Base-by-base conservation (phyloP, 2,329 filamentous ascomycete genomes). In the Penicillium nordicum region DNA sequence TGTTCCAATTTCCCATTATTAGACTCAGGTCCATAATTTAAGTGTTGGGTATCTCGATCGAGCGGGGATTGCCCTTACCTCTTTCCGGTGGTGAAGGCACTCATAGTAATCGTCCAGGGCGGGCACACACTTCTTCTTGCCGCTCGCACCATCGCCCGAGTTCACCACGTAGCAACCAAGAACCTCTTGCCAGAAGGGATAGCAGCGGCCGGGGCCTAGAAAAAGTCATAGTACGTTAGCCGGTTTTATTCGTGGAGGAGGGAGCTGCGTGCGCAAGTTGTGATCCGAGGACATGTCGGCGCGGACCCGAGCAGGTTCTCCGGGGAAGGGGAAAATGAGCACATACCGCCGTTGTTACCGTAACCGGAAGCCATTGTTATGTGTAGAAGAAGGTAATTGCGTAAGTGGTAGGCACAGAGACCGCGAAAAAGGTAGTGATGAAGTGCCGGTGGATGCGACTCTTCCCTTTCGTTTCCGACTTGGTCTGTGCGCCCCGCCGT, bases 181-280 rank as follows among this genome's bases (percentile, higher is more conserved):
- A 64, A 97, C 87, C 79, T 99, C 94, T 80, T 99, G 94, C 94
- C 94, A 99, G 85, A 97, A 99, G 73, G 92, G 90, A 82, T 96
- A 97, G 86, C 94, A 99, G 77, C 93, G 90, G 69, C 81, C 83
- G 64, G 84, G 83, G 70, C 86, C 85, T 88, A 69, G 37, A 53
- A 47, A 54, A 50, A 48, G 58, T 44, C 54, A 42, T 58, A 58
- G 36, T 56, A 44, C 23, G 59, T 71, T 64, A 71, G 68, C 63
- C 47, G 55, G 42, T 32, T 46, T 47, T 36, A 57, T 63, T 63
- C 43, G 62, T 55, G 53, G 51, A 53, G 53, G 45, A 56, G 51
- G 55, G 52, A 57, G 62, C 52, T 43, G 58, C 50, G 56, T 56
- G 55, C 54, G 57, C 57, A 60, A 60, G 59, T 54, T 56, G 57